Evolutionary conservation across 345 rosid species (phyloP), one percentile per base, ranked within the genome.

Genomic region (Reutealis trisperma): DNA sequence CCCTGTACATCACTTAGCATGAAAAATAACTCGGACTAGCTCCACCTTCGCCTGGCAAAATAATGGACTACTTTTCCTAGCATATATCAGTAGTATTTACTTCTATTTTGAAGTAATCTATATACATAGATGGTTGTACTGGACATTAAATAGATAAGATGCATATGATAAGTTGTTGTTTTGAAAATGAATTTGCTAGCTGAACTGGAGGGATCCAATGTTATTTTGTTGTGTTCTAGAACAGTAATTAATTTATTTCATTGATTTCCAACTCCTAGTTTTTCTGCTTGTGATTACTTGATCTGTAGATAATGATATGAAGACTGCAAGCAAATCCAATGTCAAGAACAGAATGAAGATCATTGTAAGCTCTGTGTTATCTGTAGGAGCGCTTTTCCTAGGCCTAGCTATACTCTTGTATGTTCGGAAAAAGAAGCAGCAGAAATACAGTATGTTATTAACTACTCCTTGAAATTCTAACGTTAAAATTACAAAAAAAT

Each of bases 391-490:
- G 15, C 55, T 72, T 21, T 11, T 72, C 41, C 54, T 60, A 2
- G 67, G 54, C 37, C 66, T 59, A 27, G 15, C 42, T 19, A 15
- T 60, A 57, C 32, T 61, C 16, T 24, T 59, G n/a, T 72, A 44
- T 34, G 45, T 54, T 42, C 60, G 75, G 67, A 60, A 18, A 72
- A 72, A 2, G 75, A 60, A 72, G 54, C 11, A 41, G n/a, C 41
- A 59, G 41, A 25, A 72, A 60, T 10, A 72, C 6, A 19, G 67
- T 72, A 44, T 2, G 16, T 30, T 72, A 1, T 41, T 27, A 54
- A 58, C 7, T 34, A 58, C 7, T 34, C 52, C 15, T 24, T 24
- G 7, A 68, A 25, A 10, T 22, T 47, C 71, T 24, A 15, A 3
- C 19, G 16, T 14, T 37, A 1, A 42, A 22, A 7, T 45, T 42